Base-by-base conservation (phyloP, 768 basidiomycete species). In the Pisolithus tinctorius region DNA sequence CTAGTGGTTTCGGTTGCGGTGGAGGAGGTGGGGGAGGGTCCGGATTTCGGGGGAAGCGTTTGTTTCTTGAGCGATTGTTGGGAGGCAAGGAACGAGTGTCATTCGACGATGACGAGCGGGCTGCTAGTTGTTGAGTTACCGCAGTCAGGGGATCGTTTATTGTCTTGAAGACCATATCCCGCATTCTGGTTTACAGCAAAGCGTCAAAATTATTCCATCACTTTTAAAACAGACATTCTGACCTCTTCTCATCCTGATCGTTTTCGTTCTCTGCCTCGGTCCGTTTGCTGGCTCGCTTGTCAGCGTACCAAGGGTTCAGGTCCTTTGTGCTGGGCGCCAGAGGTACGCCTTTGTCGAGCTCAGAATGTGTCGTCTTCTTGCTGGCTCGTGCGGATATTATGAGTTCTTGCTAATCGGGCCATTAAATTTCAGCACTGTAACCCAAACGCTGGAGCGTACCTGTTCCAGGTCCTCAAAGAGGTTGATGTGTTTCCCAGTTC, bases 391-490 rank as follows among this genome's bases (percentile, higher is more conserved):
- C 68, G 2, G 79, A 68, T 6, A 75, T 70, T 0, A 75, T 62
- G 20, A 77, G 68, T 4, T 76, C 69, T 55, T 72, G 77, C 75
- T 78, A 63, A 40, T 52, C 39, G 54, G 17, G 26, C 4, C 17
- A 27, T 57, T 2, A 51, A 43, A 41, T 50, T 26, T 26, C 36
- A 51, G 45, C 20, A 50, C 8, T 34, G n/a, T 31, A 45, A 25
- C 23, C 41, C 29, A 13, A 17, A 34, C 23, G 8, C 31, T 9
- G 4, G 31, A 45, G 23, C 74, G 16, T 48, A 84, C 87, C 56
- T 81, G 75, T 60, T 91, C 89, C n/a, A 91, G 57, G 59, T 90
- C 88, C 57, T 86, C 83, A 56, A 91, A 92, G 47, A 93, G 69
- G 62, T 91, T 92, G 67, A 92, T 88, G 59, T 93, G 89, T 1